Evolutionary conservation across 768 basidiomycete species (phyloP), one percentile per base, ranked within the genome.

Genomic region (Coprinopsis marcescibilis): DNA sequence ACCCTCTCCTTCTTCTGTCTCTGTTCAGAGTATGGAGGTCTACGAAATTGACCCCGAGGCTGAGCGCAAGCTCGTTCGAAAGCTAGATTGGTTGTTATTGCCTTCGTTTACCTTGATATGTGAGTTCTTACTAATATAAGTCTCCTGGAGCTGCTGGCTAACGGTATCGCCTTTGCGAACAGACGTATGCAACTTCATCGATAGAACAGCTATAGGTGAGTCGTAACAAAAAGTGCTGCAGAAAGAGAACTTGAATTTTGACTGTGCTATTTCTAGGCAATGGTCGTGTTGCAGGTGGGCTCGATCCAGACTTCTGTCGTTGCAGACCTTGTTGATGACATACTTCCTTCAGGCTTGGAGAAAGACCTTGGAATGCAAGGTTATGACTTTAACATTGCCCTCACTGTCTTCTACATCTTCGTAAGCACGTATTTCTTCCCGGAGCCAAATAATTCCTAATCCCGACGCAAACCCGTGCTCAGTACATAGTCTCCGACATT

Each of bases 321-420:
- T 23, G 27, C 17, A 5, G 21, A n/a, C 12, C 17, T 14, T 14
- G 19, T 25, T 24, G 12, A 7, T 24, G 1, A 3, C 11, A 10
- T 11, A n/a, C n/a, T n/a, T n/a, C n/a, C 17, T n/a, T 32, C 25
- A 66, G 63, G 65, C 11, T 51, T 71, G 15, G 68, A 71, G 48
- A 65, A 61, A 35, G 69, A 72, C 41, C 60, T 72, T 2, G 64
- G 65, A 4, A 65, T 71, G 65, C 46, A 58, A 14, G 69, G 69
- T 1, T 64, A 60, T 27, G 68, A 72, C 52, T 66, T 68, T 38
- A 71, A 73, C 50, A 63, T 64, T 29, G 65, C 66, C 1, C 50
- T 73, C n/a, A 71, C 70, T 0, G 49, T 68, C 8, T 71, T 72
- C 60, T 73, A 72, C 46, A 48, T 68, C 34, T 64, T 62, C 19